Percentiles rank a stretch among this genome's conserved stretches.
Evolutionary conservation across 768 basidiomycete genomes (phyloP).

Genomic region (Suillus luteus): DNA sequence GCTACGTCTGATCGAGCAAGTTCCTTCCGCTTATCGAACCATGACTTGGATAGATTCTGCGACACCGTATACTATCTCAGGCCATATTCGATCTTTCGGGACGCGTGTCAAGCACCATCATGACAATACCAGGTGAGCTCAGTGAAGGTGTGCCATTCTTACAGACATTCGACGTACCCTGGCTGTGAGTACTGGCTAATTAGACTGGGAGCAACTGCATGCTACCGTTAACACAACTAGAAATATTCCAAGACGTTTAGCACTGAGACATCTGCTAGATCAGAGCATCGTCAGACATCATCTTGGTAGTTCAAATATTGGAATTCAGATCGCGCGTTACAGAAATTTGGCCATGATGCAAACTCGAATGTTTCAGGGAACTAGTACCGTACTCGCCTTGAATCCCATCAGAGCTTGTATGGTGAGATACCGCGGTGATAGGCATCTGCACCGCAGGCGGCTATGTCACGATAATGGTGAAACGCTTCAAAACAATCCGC

Average conservation of each 20-base stretch:
- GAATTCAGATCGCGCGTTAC: background rate
- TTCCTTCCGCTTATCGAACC: background rate
- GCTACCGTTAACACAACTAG: background rate
- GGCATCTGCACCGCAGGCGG: background rate
- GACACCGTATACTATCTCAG: background rate
- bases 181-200: conserved; percentile 23
- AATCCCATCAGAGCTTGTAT: background rate
- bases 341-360: background rate
- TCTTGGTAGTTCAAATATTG: background rate
- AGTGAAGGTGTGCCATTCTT: conserved; percentile 24
- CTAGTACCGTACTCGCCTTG: background rate
- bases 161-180: conserved; percentile 23
- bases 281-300: background rate
- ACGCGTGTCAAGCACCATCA: conserved; percentile 18
- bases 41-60: background rate
- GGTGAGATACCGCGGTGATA: background rate
- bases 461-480: background rate
- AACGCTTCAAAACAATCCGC: background rate
- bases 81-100: conserved; percentile 5
- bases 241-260: background rate
- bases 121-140: conserved; percentile 29
- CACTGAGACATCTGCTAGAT: background rate
- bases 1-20: background rate
- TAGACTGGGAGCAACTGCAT: background rate
- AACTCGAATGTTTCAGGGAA: background rate